Conservation (phyloP, 192 early-diverging fungal genomes). For the Entomortierella parvispora region DNA sequence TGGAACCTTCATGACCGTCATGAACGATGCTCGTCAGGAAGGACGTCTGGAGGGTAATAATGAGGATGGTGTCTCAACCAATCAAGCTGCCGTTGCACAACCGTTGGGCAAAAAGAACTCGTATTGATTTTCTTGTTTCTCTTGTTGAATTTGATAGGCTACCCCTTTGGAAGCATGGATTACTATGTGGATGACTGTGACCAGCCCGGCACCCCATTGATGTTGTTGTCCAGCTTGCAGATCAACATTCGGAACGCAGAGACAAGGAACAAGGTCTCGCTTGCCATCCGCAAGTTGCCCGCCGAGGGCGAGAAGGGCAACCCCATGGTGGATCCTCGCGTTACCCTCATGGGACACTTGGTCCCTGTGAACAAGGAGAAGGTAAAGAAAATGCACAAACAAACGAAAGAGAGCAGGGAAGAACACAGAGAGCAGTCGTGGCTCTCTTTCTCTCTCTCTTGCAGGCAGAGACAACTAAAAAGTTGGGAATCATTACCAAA, state of each 20-base stretch:
- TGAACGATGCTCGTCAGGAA: constrained; percentile 31
- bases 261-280: constrained; percentile 36
- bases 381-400: constrained; percentile 16
- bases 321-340: constrained; percentile 56
- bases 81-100: not conserved
- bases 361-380: constrained; percentile 18
- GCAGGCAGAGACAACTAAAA: not conserved
- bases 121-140: not conserved
- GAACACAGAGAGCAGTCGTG: not conserved
- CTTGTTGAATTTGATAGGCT: constrained; percentile 25
- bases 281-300: constrained; percentile 55
- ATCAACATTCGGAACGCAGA: constrained; percentile 49
- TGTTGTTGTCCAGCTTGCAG: constrained; percentile 58
- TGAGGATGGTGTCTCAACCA: not conserved
- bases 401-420: not conserved
- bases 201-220: constrained; percentile 49
- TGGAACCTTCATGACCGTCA: constrained; percentile 52
- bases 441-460: not conserved
- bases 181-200: constrained; percentile 60
- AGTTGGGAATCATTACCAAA: not conserved
- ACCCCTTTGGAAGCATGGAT: constrained; percentile 62
- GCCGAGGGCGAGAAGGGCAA: constrained; percentile 15
- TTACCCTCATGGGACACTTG: constrained; percentile 57
- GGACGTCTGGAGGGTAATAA: constrained; percentile 27
- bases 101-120: not conserved